These are phyloP conservation scores for Pichia thaimueangensis DNA, from an alignment of 805 yeast genomes.

Conservation along the genomic window DNA sequence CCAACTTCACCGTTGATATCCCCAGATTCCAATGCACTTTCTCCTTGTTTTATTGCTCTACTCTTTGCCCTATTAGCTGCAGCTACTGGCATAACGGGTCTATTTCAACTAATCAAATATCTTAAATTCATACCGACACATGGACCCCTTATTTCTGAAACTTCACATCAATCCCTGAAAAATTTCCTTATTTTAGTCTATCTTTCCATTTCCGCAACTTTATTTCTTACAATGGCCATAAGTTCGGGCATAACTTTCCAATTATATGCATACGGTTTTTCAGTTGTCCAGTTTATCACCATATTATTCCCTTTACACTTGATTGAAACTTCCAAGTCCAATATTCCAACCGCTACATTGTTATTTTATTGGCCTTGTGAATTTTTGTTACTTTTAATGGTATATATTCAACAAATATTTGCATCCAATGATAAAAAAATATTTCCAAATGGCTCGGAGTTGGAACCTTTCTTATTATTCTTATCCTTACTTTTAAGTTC, in stretches of 20 bases:
- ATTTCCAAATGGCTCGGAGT: conserved; percentile 6
- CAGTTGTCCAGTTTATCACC: conserved; percentile 14
- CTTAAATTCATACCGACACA: conserved; percentile 8
- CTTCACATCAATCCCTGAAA: conserved; percentile 12
- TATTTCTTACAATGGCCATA: conserved; percentile 8
- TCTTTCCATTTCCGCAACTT: conserved; percentile 4
- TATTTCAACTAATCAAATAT: conserved; percentile 17
- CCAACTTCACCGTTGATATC: conserved; percentile 21
- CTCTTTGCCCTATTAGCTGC: conserved; percentile 12
- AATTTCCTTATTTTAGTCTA: conserved; percentile 13
- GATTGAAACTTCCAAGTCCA: conserved; percentile 36
- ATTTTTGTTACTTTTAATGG: conserved; percentile 9
- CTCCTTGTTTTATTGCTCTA: conserved; percentile 27
- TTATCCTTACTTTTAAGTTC: conserved; percentile 28
- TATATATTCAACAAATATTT: conserved; percentile 23
- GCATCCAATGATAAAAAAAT: conserved; percentile 23
- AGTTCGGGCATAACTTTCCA: conserved; percentile 2
- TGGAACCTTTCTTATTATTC: conserved; percentile 21
- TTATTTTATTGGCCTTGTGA: conserved; percentile 37
- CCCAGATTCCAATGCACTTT: conserved; percentile 22
- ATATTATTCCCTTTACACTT: conserved; percentile 38
- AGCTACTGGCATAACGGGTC: conserved; percentile 15
- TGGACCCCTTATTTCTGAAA: conserved; percentile 10
- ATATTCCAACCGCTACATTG: conserved; percentile 34
- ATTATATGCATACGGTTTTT: conserved; percentile 11